Evolutionary conservation across 495 filamentous ascomycete genomes (phyloP).

Genomic region (Delitschia confertaspora): DNA sequence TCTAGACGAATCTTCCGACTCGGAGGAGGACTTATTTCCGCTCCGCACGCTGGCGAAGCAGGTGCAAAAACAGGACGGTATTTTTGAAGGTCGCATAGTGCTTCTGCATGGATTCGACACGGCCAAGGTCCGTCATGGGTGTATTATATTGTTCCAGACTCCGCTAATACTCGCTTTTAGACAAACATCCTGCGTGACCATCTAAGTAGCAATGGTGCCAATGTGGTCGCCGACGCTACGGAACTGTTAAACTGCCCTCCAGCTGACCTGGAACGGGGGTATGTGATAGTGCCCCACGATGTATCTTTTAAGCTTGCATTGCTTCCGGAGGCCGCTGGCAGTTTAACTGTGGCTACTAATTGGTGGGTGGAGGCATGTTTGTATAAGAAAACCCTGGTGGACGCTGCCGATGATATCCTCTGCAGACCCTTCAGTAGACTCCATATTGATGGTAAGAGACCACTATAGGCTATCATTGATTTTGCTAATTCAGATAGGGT

Average conservation of each 20-base stretch:
- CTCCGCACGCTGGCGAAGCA: too few relatives aligned
- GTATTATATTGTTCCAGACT: not conserved
- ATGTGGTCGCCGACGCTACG: conserved; percentile 18
- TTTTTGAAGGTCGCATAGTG: conserved; percentile 28
- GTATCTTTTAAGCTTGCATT: conserved; percentile 3
- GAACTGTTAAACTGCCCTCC: conserved; percentile 10
- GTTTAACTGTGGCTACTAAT: conserved; percentile 60
- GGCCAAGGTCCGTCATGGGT: conserved; percentile 13
- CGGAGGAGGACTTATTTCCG: not conserved
- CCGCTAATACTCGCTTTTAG: conserved; percentile 11
- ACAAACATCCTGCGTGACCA: conserved; percentile 41
- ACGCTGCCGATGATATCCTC: conserved; percentile 60
- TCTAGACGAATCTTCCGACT: not conserved
- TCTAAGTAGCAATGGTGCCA: conserved; percentile 46
- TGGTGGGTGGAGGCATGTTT: conserved; percentile 91
- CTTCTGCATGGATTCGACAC: conserved; percentile 27
- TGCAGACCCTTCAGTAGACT: conserved; percentile 65
- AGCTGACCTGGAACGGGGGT: conserved; percentile 22
- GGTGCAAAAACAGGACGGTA: conserved; percentile 10
- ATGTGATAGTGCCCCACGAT: conserved; percentile 27
- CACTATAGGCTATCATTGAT: not conserved
- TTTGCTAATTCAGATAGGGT: conserved; percentile 38
- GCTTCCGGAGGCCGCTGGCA: conserved; percentile 24
- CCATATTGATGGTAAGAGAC: conserved; percentile 50
- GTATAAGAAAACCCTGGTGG: conserved; percentile 58